These are phyloP conservation scores for Talaromyces atroroseus DNA, from an alignment of 2,329 filamentous ascomycete species.

Conservation along the genomic window DNA sequence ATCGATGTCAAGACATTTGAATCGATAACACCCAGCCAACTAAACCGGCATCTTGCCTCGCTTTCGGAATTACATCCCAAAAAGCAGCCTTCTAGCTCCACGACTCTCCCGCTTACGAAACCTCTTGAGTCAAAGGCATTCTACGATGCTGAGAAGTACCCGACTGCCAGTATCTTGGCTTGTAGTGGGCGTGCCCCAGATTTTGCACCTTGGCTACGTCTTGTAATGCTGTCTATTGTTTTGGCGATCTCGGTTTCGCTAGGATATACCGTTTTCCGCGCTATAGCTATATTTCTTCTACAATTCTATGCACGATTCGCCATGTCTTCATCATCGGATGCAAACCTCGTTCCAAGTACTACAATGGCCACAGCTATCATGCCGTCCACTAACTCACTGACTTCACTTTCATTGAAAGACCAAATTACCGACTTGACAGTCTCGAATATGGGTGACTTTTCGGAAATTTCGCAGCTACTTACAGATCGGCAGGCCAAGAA, in stretches of 20 bases:
- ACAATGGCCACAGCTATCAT: slow-evolving; percentile 20
- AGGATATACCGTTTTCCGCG: slow-evolving; percentile 26
- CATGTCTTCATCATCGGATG: slow-evolving; percentile 17
- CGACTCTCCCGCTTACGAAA: slow-evolving; percentile 12
- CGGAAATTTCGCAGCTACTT: slow-evolving; percentile 21
- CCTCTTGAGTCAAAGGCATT: slow-evolving; percentile 12
- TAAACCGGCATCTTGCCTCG: slow-evolving; percentile 44
- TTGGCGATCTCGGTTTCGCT: slow-evolving; percentile 25
- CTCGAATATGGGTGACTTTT: slow-evolving; percentile 23
- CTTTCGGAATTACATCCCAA: slow-evolving; percentile 30
- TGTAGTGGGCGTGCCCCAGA: slow-evolving; percentile 20
- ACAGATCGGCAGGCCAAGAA: slow-evolving; percentile 23
- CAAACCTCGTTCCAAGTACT: slow-evolving; percentile 13
- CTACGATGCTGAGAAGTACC: slow-evolving; percentile 22
- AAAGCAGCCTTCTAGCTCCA: slow-evolving; percentile 19
- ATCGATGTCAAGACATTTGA: slow-evolving; percentile 45
- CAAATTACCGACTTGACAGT: slow-evolving; percentile 10
- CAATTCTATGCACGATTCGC: slow-evolving; percentile 23
- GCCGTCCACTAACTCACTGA: slow-evolving; percentile 18
- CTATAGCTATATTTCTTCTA: slow-evolving; percentile 20
- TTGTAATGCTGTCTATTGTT: slow-evolving; percentile 24
- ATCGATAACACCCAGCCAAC: slow-evolving; percentile 41
- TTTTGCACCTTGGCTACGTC: slow-evolving; percentile 23
- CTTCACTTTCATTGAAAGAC: slow-evolving; percentile 23
- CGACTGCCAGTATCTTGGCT: slow-evolving; percentile 20